These are phyloP conservation scores for Sphaceloma murrayae DNA, from an alignment of 2,329 filamentous ascomycete genomes.

Conservation along the genomic window DNA sequence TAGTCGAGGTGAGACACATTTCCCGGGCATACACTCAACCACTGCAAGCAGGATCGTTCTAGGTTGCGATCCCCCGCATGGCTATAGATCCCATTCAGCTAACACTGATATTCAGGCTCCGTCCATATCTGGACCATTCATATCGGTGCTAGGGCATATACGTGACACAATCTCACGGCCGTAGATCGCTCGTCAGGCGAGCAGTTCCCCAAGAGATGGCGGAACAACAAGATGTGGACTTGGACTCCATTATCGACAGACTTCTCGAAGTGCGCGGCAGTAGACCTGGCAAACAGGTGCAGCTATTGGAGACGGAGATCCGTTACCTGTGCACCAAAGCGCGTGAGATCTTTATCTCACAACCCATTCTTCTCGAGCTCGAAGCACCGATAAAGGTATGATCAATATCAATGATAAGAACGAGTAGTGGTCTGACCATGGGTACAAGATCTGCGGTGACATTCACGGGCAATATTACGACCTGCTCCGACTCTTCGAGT, in stretches of 20 bases:
- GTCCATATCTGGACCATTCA: constrained; percentile 7
- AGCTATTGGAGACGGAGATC: constrained; percentile 92
- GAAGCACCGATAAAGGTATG: constrained; percentile 96
- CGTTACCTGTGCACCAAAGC: constrained; percentile 97
- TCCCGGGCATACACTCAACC: neutral
- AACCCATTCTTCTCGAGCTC: constrained; percentile 93
- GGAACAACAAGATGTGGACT: constrained; percentile 81
- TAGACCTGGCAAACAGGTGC: constrained; percentile 96
- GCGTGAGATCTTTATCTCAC: constrained; percentile 98
- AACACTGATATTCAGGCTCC: neutral
- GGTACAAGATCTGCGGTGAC: constrained; percentile 93
- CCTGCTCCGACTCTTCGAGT: constrained; percentile 92
- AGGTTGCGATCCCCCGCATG: neutral
- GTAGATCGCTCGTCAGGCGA: constrained; percentile 12
- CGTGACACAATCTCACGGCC: constrained; percentile 5
- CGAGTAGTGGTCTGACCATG: neutral
- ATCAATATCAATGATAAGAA: neutral
- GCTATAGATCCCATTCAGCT: constrained; percentile 3
- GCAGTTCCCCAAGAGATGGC: constrained; percentile 45
- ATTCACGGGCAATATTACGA: constrained; percentile 99
- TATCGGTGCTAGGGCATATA: constrained; percentile 1
- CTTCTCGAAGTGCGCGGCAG: constrained; percentile 95
- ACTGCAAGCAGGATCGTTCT: no score
- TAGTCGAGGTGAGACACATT: constrained; percentile 6
- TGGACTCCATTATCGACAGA: constrained; percentile 98